Percentiles rank a stretch among this genome's conserved stretches.
phyloP scores from a whole-genome alignment of 2,329 filamentous ascomycete species.

The Dactylellina leptospora region DNA sequence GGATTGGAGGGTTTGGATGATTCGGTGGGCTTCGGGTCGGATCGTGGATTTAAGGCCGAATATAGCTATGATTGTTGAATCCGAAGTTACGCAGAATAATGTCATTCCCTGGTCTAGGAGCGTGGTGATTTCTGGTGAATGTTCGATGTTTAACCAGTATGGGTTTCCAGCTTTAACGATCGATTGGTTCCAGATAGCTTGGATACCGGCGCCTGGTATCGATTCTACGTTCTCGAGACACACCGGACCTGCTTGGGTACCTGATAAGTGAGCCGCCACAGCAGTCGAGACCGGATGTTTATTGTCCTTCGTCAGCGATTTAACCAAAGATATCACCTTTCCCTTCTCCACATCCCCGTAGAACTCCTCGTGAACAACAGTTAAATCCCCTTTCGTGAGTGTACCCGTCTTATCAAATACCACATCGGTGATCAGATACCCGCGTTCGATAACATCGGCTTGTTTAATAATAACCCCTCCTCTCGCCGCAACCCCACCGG shows the following conservation, averaged over 20 bases:
- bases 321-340: constrained; percentile 60
- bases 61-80: constrained; percentile 61
- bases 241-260: not conserved
- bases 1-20: constrained; percentile 63
- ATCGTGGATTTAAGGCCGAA: constrained; percentile 65
- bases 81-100: constrained; percentile 64
- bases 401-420: constrained; percentile 86
- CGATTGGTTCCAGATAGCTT: constrained; percentile 16
- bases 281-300: constrained; percentile 67
- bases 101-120: constrained; percentile 55
- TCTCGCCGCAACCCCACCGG: constrained; percentile 72
- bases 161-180: constrained; percentile 37
- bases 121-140: not conserved
- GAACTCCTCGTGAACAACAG: constrained; percentile 61
- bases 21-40: constrained; percentile 62
- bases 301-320: constrained; percentile 60
- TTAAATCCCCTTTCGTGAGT: constrained; percentile 69
- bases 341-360: constrained; percentile 56
- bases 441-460: constrained; percentile 71
- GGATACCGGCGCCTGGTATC: constrained; percentile 60
- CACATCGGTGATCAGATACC: constrained; percentile 70
- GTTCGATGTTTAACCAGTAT: constrained; percentile 39
- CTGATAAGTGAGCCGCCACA: constrained; percentile 62
- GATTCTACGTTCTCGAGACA: constrained; percentile 58
- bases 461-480: constrained; percentile 75